Conservation (phyloP, 257 asterid species). For the Penstemon davidsonii region DNA sequence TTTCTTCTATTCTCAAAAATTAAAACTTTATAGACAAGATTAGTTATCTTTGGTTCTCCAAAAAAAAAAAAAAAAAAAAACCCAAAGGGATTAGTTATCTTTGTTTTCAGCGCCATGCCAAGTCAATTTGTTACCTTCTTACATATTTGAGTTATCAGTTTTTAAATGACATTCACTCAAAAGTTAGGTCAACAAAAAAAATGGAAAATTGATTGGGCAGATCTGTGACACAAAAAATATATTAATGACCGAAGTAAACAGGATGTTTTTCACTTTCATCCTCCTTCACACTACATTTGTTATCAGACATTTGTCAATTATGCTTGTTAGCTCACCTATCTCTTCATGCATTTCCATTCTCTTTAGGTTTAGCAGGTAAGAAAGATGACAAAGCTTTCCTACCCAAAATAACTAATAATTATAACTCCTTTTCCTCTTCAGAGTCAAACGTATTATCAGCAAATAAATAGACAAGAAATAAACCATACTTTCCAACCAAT, state of each 20-base stretch:
- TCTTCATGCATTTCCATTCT: slow-evolving; percentile 23
- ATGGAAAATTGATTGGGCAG: too few species aligned
- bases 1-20: too few species aligned
- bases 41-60: too few species aligned
- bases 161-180: too few species aligned
- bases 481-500: slow-evolving; percentile 22
- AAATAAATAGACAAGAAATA: slow-evolving; percentile 13
- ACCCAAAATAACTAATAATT: slow-evolving; percentile 20
- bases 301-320: slow-evolving; percentile 6
- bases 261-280: not conserved
- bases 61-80: too few species aligned
- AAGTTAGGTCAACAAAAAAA: too few species aligned
- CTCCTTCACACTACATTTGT: not conserved
- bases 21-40: too few species aligned
- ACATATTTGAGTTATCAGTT: too few species aligned
- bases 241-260: not conserved
- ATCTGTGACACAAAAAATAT: not conserved
- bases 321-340: slow-evolving; percentile 47
- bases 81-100: too few species aligned
- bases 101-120: too few species aligned
- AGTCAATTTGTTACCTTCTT: too few species aligned
- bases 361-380: slow-evolving; percentile 31
- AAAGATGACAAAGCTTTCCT: slow-evolving; percentile 30
- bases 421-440: slow-evolving; percentile 9
- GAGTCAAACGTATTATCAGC: too few species aligned